Evolutionary conservation across 2,329 filamentous ascomycete genomes (phyloP).

Genomic region (Annulohypoxylon truncatum): DNA sequence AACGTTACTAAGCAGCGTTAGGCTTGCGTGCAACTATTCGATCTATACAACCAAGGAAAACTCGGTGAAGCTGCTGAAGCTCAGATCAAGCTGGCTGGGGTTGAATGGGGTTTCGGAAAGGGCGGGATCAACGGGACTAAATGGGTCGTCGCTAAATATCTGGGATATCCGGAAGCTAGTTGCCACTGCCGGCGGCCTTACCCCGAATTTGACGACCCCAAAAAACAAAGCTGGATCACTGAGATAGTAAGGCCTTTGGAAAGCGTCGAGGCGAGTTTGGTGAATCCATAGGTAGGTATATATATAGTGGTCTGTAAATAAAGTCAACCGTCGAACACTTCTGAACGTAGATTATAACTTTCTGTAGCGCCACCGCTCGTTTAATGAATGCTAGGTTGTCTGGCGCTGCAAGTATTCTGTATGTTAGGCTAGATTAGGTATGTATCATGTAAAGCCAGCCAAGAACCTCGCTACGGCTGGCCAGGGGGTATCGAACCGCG

Average conservation of each 20-base stretch:
- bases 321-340: neutral
- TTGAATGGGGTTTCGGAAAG: conserved; percentile 68
- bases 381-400: neutral
- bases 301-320: neutral
- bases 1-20: conserved; percentile 6
- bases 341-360: neutral
- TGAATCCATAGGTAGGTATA: neutral
- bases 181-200: conserved; percentile 66
- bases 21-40: conserved; percentile 20
- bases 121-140: conserved; percentile 71
- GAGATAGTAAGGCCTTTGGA: conserved; percentile 24
- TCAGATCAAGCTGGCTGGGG: conserved; percentile 63
- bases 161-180: conserved; percentile 63
- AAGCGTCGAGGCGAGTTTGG: conserved; percentile 13
- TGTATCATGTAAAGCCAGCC: neutral
- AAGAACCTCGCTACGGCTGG: conserved; percentile 14
- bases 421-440: conserved; percentile 3
- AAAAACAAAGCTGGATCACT: conserved; percentile 59
- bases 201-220: conserved; percentile 59
- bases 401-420: neutral
- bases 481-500: conserved; percentile 29
- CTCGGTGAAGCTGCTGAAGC: conserved; percentile 58
- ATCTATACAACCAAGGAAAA: conserved; percentile 49
- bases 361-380: neutral
- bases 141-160: conserved; percentile 66